phyloP scores from a whole-genome alignment of 306 rosid species.

The Comarum palustre region DNA sequence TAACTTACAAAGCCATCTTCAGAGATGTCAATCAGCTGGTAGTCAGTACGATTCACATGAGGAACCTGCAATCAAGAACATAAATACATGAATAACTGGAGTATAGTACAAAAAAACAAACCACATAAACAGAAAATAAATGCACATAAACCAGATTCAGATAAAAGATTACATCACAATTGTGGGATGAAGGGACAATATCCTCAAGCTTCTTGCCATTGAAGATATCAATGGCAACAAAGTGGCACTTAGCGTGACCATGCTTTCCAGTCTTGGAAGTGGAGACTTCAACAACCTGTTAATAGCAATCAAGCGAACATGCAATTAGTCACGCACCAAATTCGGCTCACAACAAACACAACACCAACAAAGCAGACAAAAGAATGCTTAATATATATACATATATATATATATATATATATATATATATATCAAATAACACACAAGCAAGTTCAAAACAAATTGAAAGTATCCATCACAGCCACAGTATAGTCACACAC shows the following conservation, averaged over 20 bases:
- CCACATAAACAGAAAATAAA: neutral
- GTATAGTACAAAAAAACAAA: conserved; percentile 6
- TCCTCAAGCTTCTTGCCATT: conserved; percentile 75
- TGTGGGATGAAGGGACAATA: conserved; percentile 73
- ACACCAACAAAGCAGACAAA: neutral
- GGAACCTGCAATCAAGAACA: conserved; percentile 48
- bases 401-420: too few relatives aligned
- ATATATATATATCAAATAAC: too few relatives aligned
- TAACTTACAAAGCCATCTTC: conserved; percentile 73
- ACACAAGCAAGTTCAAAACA: neutral
- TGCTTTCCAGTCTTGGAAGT: conserved; percentile 75
- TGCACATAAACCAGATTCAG: neutral
- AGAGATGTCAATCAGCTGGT: conserved; percentile 71
- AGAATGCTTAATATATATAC: too few relatives aligned
- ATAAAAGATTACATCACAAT: conserved; percentile 50
- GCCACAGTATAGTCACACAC: neutral
- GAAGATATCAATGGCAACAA: conserved; percentile 66
- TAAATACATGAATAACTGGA: neutral
- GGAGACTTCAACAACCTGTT: conserved; percentile 63
- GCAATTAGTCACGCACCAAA: neutral
- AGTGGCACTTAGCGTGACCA: conserved; percentile 77
- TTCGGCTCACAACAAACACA: neutral
- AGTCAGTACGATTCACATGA: conserved; percentile 65
- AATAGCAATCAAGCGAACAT: neutral
- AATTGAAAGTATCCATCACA: neutral